Evolutionary conservation across 345 rosid genomes (phyloP).

Genomic region (Hibiscus trionum): DNA sequence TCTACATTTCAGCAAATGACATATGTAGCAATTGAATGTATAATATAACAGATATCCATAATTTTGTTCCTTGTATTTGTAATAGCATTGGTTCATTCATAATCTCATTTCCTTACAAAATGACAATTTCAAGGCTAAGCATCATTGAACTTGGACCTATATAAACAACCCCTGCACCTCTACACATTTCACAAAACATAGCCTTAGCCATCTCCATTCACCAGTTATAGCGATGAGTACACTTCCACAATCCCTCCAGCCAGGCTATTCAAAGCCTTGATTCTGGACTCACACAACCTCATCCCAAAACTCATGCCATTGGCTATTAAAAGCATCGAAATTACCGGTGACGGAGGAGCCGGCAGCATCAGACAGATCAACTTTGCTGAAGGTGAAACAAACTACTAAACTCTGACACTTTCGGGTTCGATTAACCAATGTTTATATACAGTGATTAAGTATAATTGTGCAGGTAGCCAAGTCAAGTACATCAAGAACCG

Average conservation of each 20-base stretch:
- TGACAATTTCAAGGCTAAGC: not conserved
- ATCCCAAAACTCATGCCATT: slow-evolving; percentile 36
- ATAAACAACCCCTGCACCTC: slow-evolving; percentile 5
- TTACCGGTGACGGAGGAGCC: slow-evolving; percentile 33
- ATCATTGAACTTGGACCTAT: slow-evolving; percentile 4
- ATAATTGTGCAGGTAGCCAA: slow-evolving; percentile 18
- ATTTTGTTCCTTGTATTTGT: slow-evolving; percentile 15
- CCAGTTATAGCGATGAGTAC: slow-evolving; percentile 11
- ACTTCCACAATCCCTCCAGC: slow-evolving; percentile 25
- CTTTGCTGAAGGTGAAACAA: slow-evolving; percentile 25
- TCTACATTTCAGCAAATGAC: not conserved
- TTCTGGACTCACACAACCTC: slow-evolving; percentile 29
- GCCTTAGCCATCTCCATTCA: not conserved
- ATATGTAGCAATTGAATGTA: not conserved
- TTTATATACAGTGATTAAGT: not conserved
- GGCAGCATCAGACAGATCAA: slow-evolving; percentile 34
- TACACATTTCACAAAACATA: not conserved
- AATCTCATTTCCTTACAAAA: slow-evolving; percentile 6
- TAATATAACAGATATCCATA: not conserved
- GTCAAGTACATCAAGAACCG: slow-evolving; percentile 27
- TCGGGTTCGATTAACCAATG: not conserved
- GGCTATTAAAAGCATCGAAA: slow-evolving; percentile 22
- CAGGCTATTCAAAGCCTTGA: slow-evolving; percentile 33
- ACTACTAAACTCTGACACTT: not conserved
- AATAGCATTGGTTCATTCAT: not conserved